These are phyloP conservation scores for Conticribra guillardii DNA, from an alignment of 108 stramenopile genomes.

Conservation along the genomic window DNA sequence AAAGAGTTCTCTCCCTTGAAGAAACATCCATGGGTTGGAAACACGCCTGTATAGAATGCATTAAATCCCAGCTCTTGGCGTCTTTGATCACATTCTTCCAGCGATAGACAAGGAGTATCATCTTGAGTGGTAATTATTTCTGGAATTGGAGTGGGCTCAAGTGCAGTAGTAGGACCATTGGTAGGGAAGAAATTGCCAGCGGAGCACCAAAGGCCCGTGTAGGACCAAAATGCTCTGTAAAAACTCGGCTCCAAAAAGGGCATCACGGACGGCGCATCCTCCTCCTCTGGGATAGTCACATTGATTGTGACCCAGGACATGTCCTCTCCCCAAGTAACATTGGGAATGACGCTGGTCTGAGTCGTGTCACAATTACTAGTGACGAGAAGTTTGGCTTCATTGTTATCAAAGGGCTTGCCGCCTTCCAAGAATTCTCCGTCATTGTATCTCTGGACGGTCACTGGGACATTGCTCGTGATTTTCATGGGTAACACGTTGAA, in stretches of 20 bases:
- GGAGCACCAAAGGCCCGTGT: slow-evolving; percentile 1
- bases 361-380: slow-evolving; percentile 44
- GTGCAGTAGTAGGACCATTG: background rate
- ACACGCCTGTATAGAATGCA: background rate
- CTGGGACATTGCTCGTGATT: slow-evolving; percentile 33
- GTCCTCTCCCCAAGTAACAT: slow-evolving; percentile 15
- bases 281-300: background rate
- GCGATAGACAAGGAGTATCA: background rate
- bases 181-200: background rate
- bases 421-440: slow-evolving; percentile 31
- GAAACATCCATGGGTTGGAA: background rate
- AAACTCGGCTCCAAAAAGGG: slow-evolving; percentile 19
- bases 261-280: background rate
- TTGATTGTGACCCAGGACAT: slow-evolving; percentile 2
- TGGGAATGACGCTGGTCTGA: slow-evolving; percentile 30
- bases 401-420: slow-evolving; percentile 13
- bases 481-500: background rate
- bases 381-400: slow-evolving; percentile 40
- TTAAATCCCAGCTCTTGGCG: background rate
- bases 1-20: background rate
- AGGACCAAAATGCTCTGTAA: slow-evolving; percentile 33
- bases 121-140: too few species aligned
- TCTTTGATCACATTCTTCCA: background rate
- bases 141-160: background rate
- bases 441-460: slow-evolving; percentile 31